These are phyloP conservation scores for Tillandsia fasciculata DNA, from an alignment of 176 grass and related monocot genomes.

Conservation along the genomic window DNA sequence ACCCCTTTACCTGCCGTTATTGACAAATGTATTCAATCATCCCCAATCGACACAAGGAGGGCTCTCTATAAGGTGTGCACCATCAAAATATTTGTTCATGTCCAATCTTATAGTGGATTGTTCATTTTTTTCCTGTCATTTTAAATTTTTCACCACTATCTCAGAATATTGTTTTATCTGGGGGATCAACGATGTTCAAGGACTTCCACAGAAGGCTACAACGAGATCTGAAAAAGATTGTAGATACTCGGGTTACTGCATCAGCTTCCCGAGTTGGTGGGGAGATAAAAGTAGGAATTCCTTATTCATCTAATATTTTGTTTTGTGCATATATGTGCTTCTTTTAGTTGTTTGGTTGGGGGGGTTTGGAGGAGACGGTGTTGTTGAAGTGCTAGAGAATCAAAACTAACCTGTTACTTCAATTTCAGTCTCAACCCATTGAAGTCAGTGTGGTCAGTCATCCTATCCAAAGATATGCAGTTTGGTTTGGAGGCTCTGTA, in stretches of 20 bases:
- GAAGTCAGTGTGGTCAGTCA: slow-evolving; percentile 93
- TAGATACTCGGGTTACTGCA: slow-evolving; percentile 58
- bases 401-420: slow-evolving; percentile 14
- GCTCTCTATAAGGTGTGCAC: slow-evolving; percentile 78
- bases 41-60: slow-evolving; percentile 94
- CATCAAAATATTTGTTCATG: slow-evolving; percentile 10
- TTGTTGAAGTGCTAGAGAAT: background rate
- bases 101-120: background rate
- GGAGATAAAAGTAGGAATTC: slow-evolving; percentile 50
- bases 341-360: background rate
- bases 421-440: slow-evolving; percentile 66
- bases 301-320: slow-evolving; percentile 8
- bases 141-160: slow-evolving; percentile 16
- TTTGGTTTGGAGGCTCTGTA: slow-evolving; percentile 98
- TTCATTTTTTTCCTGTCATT: background rate
- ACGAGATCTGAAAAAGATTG: slow-evolving; percentile 93
- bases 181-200: slow-evolving; percentile 98
- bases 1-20: slow-evolving; percentile 70
- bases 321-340: background rate
- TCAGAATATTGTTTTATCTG: slow-evolving; percentile 96
- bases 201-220: slow-evolving; percentile 98
- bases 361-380: too few species aligned
- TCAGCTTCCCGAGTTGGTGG: slow-evolving; percentile 44
- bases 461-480: slow-evolving; percentile 93
- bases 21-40: slow-evolving; percentile 94